Base-by-base conservation (phyloP, 192 early-diverging fungal genomes). In the Rhizoclosmatium sp. region DNA sequence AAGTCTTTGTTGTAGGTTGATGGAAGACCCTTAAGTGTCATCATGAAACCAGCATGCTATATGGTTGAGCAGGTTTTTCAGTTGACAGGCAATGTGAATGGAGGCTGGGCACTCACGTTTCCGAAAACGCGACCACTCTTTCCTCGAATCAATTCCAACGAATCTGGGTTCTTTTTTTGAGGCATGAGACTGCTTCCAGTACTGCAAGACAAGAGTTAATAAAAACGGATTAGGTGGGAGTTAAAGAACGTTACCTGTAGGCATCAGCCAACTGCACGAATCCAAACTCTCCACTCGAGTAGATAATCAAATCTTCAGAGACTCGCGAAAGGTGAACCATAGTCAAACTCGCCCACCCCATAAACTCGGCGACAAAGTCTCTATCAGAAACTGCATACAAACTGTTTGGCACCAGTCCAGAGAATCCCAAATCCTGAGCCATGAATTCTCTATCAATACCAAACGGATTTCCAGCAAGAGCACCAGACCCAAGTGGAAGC, bases 141-240 rank as follows among this genome's bases (percentile, higher is more conserved):
- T 65, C 98, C 98, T 62, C 98, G 93, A 75, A 99, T 87, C 45
- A 99, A 90, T 82, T 99, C 98, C 45, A 97, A 79, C 48, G 92
- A 94, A 82, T 99, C 98, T 4, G 98, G 95, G 88, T 99, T 99
- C 91, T 99, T 99, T 86, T 99, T 99, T 80, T 99, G 98, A 44
- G 98, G 98, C 98, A 99, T 99, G 85, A 99, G 84, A 75, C 94
- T 95, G 84, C 93, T 94, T 31, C 98, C 98, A 48, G 98, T 99
- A 79, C 95, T 95, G 82, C 64, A 82, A 48, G 71, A 31, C 19
- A 5, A 44, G 31, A 7, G 75, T 12, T 39, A 62, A 47, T 79
- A 23, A 62, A 65, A 46, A 78, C 7, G 23, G 67, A 10, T 69
- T 7, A 47, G 12, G 2, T 46, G 39, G 62, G 2, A 40, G n/a